Evolutionary conservation across 2,329 filamentous ascomycete genomes (phyloP), one percentile per base, ranked within the genome.

Genomic region (Fusarium redolens): DNA sequence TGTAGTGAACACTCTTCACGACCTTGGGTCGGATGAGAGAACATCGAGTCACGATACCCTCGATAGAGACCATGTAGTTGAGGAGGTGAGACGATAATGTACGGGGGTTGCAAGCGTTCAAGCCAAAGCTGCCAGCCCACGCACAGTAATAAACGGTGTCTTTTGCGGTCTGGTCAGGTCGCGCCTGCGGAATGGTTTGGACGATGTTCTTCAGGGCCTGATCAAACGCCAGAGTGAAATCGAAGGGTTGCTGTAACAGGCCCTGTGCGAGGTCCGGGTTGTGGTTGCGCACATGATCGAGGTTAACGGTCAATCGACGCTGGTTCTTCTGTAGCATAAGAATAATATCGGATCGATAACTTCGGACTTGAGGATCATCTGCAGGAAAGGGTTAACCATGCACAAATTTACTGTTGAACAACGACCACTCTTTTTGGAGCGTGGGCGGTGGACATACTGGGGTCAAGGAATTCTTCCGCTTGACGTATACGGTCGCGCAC

Each of bases 1-100:
- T 97, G 84, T 95, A 98, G 82, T 99, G 96, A 59, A 99, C 95
- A 83, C 96, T 98, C 85, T 97, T 97, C 70, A 98, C 92, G n/a
- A 99, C 91, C 84, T 99, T 99, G 15, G 96, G 96, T 63, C 97
- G 90, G 71, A 99, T 97, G 25, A 99, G 87, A 30, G 95, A 98
- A 83, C 94, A 97, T 82, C 96, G 93, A 40, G 96, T 99, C 45
- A 99, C 96, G 78, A 99, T 99, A 51, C 96, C 96, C 83, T 99
- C 96, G 57, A 99, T 88, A 7, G 95, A 97, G 18, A 99, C 93
- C 95, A 99, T 98, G 79, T 93, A 92, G 82, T 99, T 99, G 63
- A 99, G 89, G 78, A 97, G 93, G 44, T 91, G 88, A 5, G 96
- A 98, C 56, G 94, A 94, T 35, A 99, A 85, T 1, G 96, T 98